Conservation (phyloP, 208 protist genomes). For the Leishmania major region DNA sequence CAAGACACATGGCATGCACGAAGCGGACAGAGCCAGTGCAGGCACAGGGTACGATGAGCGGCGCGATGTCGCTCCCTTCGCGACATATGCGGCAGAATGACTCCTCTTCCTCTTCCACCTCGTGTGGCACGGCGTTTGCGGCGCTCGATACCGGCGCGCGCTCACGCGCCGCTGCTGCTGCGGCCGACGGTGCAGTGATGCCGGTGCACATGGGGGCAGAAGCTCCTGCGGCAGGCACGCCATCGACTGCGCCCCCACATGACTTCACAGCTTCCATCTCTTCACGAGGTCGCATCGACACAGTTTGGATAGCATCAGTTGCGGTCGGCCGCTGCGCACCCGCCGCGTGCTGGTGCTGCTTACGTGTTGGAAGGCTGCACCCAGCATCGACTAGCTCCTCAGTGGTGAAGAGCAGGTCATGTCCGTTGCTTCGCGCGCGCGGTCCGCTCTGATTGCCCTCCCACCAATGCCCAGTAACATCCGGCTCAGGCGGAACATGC, state of each 20-base stretch:
- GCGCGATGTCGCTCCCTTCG: conserved; percentile 51
- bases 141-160: not conserved
- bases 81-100: conserved; percentile 81
- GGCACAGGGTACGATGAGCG: conserved; percentile 69
- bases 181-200: not conserved
- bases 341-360: not conserved
- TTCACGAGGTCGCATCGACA: not conserved
- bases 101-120: conserved; percentile 61
- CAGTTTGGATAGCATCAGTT: not conserved
- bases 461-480: not conserved
- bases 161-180: not conserved
- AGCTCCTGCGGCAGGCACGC: not conserved
- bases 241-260: not conserved
- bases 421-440: not conserved
- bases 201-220: not conserved
- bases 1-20: conserved; percentile 77
- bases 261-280: conserved; percentile 5
- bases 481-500: conserved; percentile 13
- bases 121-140: not conserved
- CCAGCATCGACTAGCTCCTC: not conserved
- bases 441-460: not conserved
- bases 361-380: not conserved
- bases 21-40: conserved; percentile 82
- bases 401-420: conserved; percentile 21
- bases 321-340: not conserved